Evolutionary conservation across 352 stramenopile species (phyloP).

Genomic region (Peronospora belbahrii): DNA sequence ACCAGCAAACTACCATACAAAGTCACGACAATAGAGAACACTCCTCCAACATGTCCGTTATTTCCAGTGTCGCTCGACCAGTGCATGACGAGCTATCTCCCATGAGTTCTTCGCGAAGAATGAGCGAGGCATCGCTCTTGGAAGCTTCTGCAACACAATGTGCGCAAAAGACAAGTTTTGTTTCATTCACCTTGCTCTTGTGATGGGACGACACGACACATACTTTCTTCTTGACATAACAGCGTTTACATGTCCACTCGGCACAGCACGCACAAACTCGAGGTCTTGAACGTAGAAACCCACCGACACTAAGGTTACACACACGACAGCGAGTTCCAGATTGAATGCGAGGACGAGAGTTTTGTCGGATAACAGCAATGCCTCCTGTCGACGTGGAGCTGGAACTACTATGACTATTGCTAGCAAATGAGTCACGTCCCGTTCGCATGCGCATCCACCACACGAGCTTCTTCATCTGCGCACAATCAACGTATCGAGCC

Average conservation of each 20-base stretch:
- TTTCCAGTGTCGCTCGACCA: constrained; percentile 17
- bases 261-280: constrained; percentile 24
- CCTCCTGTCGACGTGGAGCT: constrained; percentile 23
- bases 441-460: constrained; percentile 34
- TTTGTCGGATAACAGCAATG: constrained; percentile 7
- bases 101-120: constrained; percentile 29
- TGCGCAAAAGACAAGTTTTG: constrained; percentile 32
- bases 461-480: constrained; percentile 43
- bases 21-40: neutral
- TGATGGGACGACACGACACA: constrained; percentile 32
- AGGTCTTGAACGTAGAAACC: constrained; percentile 22
- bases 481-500: constrained; percentile 30
- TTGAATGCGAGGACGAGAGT: constrained; percentile 5
- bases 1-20: neutral
- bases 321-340: constrained; percentile 21
- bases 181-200: constrained; percentile 32
- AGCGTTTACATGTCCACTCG: constrained; percentile 32
- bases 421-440: constrained; percentile 33
- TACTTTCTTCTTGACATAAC: constrained; percentile 32
- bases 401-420: constrained; percentile 29
- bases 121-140: constrained; percentile 27
- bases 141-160: constrained; percentile 30
- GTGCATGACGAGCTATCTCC: constrained; percentile 23
- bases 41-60: constrained; percentile 1
- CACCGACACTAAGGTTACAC: constrained; percentile 24